Base-by-base conservation (phyloP, 1,139 yeast species). In the Scheffersomyces segobiensis region DNA sequence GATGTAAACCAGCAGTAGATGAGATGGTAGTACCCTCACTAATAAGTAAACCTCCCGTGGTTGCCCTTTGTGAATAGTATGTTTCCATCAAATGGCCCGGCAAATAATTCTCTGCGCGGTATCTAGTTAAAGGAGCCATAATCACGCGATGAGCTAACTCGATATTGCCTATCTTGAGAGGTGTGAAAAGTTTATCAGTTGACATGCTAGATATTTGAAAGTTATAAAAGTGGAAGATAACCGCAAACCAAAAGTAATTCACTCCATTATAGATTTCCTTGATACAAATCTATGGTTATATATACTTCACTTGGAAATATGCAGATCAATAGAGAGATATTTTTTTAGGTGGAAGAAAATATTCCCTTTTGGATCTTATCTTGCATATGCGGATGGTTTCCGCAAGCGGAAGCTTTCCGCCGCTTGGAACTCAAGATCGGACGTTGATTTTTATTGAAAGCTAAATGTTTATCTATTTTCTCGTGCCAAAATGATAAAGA, bases 1-100 rank as follows among this genome's bases (percentile, higher is more conserved):
- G 72, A 63, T 76, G 78, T 14, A 83, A 80, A 54, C 82, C 82
- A 2, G 55, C 54, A 19, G 51, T 51, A 2, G 53, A 52, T 12
- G 61, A 54, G 3, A 53, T 52, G 21, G 56, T 52, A n/a, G 64
- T 60, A n/a, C 59, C 68, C 52, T 65, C 66, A 22, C 66, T 57
- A 49, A 62, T 54, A 46, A 62, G 52, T 39, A 63, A 57, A 1
- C 65, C 52, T 1, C 68, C 68, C 2, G 63, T 61, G 52, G 56
- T 55, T 26, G 67, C 49, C 22, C 67, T 52, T 50, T 64, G 65
- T 17, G 52, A 53, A 49, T 64, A 65, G 55, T 63, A 62, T 22
- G 60, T 49, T 49, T 60, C 53, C 48, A 52, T 58, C 54, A 64
- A 60, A 21, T 62, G 59, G 46, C 62, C 53, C 0, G 67, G 65